phyloP scores from a whole-genome alignment of 768 basidiomycete genomes.

The Clavaria fumosa region DNA sequence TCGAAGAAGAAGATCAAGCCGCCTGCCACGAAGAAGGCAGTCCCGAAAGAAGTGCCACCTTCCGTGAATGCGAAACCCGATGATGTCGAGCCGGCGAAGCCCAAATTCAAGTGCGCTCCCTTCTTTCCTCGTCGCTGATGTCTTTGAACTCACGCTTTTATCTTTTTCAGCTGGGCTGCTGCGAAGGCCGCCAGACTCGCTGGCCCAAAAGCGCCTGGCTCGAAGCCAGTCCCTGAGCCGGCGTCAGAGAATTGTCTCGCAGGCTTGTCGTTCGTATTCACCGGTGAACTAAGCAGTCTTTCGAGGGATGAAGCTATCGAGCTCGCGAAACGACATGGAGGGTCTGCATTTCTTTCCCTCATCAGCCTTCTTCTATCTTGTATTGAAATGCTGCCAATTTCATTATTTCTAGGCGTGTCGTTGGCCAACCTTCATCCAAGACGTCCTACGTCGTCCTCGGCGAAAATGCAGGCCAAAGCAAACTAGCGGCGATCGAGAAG shows the following conservation, averaged over 20 bases:
- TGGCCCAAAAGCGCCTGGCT: constrained; percentile 47
- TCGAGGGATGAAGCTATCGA: constrained; percentile 79
- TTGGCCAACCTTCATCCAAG: constrained; percentile 73
- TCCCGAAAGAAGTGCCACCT: background rate
- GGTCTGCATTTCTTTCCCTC: constrained; percentile 33
- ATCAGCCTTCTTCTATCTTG: background rate
- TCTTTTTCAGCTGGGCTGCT: constrained; percentile 29
- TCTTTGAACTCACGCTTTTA: background rate
- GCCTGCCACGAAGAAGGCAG: constrained; percentile 12
- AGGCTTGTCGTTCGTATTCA: constrained; percentile 88
- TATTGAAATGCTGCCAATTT: background rate
- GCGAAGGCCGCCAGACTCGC: constrained; percentile 19
- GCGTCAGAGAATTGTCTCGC: constrained; percentile 55
- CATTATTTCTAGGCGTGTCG: constrained; percentile 44
- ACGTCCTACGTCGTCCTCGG: constrained; percentile 87
- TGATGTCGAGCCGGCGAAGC: background rate
- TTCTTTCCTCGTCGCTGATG: background rate
- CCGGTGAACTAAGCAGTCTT: constrained; percentile 79
- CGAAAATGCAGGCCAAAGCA: constrained; percentile 73
- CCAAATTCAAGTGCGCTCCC: constrained; percentile 5
- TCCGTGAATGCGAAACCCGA: constrained; percentile 7
- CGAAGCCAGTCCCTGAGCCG: constrained; percentile 57
- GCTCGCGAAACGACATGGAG: constrained; percentile 85
- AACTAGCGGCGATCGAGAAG: constrained; percentile 77
- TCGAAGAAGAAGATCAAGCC: constrained; percentile 15